phyloP scores from a whole-genome alignment of 305 asterid species.

The Solanum hybrid region DNA sequence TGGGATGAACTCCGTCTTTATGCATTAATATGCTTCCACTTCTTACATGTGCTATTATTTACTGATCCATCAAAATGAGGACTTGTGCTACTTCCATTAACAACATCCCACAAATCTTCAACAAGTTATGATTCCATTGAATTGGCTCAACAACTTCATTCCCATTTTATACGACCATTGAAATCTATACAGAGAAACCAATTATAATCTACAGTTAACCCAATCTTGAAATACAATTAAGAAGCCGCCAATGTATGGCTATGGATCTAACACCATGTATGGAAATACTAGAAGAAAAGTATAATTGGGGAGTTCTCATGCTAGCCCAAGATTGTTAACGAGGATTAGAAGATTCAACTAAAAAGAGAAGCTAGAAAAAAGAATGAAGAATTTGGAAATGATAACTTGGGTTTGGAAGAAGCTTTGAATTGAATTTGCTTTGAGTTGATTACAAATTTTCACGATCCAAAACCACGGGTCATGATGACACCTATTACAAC shows the following conservation, averaged over 20 bases:
- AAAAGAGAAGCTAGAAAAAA: too few species aligned
- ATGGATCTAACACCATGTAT: not conserved
- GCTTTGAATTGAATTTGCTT: not conserved
- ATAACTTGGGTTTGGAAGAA: not conserved
- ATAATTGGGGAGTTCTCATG: not conserved
- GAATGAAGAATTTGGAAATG: not conserved
- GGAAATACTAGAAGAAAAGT: not conserved
- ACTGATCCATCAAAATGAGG: not conserved
- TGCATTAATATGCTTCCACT: not conserved
- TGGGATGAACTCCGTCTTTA: not conserved
- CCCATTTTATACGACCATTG: not conserved
- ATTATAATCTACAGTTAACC: not conserved
- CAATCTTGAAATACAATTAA: not conserved
- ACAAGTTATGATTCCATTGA: too few species aligned
- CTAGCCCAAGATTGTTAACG: too few species aligned
- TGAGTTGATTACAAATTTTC: not conserved
- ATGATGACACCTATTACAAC: not conserved
- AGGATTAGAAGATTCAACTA: too few species aligned
- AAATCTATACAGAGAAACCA: not conserved
- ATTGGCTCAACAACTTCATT: not conserved
- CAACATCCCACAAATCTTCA: too few species aligned
- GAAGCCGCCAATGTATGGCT: not conserved
- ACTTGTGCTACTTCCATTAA: not conserved
- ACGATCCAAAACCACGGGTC: not conserved
- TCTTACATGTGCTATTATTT: not conserved